Evolutionary conservation across 2,329 filamentous ascomycete species (phyloP).

Genomic region (Arachnomyces sp.): DNA sequence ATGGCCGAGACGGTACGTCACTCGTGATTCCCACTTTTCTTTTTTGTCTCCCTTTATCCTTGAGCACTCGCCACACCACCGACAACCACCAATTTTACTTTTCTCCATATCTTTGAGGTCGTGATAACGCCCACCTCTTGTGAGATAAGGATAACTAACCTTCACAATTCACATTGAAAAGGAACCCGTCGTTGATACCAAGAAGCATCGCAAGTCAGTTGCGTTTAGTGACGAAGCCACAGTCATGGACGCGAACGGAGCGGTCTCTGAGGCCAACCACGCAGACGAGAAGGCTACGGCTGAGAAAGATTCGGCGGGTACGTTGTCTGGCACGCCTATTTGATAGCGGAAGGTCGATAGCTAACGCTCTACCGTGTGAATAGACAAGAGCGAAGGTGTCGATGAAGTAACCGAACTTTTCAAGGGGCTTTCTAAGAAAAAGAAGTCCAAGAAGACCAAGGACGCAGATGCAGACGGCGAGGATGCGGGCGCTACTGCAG

Average conservation of each 20-base stretch:
- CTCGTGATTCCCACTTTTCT: constrained; percentile 18
- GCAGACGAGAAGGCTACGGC: constrained; percentile 73
- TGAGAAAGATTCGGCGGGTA: constrained; percentile 66
- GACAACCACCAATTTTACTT: constrained; percentile 3
- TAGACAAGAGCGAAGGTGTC: constrained; percentile 44
- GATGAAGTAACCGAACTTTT: constrained; percentile 61
- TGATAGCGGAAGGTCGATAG: constrained; percentile 14
- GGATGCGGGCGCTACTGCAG: constrained; percentile 41
- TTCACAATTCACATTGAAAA: constrained; percentile 20
- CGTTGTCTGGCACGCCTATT: constrained; percentile 29
- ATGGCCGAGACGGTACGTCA: constrained; percentile 40
- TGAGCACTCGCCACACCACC: not conserved
- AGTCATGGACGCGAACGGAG: constrained; percentile 83
- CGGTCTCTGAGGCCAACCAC: constrained; percentile 62
- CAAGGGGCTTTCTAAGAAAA: constrained; percentile 65
- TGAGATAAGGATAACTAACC: constrained; percentile 20
- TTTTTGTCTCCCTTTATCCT: not conserved
- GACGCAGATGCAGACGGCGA: constrained; percentile 46
- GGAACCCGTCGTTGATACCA: constrained; percentile 42
- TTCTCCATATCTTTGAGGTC: not conserved
- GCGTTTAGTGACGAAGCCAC: constrained; percentile 82
- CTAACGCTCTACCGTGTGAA: constrained; percentile 13
- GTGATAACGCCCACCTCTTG: not conserved
- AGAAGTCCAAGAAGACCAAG: constrained; percentile 56
- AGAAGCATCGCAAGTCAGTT: constrained; percentile 83